These are phyloP conservation scores for Mycena amicta DNA, from an alignment of 768 basidiomycete species.

Conservation along the genomic window DNA sequence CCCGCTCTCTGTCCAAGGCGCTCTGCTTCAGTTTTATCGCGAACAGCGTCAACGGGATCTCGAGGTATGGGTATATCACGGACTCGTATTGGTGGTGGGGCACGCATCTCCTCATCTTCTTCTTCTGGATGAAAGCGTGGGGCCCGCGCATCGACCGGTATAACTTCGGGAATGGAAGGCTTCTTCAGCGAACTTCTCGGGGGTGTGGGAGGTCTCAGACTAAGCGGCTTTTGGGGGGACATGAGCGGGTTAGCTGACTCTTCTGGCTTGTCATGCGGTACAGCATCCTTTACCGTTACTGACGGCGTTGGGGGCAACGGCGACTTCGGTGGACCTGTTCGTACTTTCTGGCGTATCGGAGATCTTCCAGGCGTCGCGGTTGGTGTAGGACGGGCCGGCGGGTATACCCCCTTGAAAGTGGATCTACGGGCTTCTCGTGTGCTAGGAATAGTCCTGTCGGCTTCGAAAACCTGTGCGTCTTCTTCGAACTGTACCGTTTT, in stretches of 20 bases:
- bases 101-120: background rate
- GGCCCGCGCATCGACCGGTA: background rate
- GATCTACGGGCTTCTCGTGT: background rate
- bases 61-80: background rate
- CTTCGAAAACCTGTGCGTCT: background rate
- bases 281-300: too few species aligned
- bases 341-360: background rate
- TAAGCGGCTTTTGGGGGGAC: background rate
- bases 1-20: too few species aligned
- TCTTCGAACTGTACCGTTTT: background rate
- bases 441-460: background rate
- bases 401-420: background rate
- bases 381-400: background rate
- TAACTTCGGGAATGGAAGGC: background rate
- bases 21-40: background rate
- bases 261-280: too few species aligned
- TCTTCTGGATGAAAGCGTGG: background rate
- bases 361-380: background rate
- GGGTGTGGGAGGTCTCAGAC: background rate
- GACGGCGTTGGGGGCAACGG: too few species aligned
- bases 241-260: too few species aligned
- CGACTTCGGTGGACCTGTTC: background rate
- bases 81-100: background rate
- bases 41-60: background rate
- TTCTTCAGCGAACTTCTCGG: background rate